Conservation (phyloP, 208 protist genomes). For the Leishmania guyanensis region DNA sequence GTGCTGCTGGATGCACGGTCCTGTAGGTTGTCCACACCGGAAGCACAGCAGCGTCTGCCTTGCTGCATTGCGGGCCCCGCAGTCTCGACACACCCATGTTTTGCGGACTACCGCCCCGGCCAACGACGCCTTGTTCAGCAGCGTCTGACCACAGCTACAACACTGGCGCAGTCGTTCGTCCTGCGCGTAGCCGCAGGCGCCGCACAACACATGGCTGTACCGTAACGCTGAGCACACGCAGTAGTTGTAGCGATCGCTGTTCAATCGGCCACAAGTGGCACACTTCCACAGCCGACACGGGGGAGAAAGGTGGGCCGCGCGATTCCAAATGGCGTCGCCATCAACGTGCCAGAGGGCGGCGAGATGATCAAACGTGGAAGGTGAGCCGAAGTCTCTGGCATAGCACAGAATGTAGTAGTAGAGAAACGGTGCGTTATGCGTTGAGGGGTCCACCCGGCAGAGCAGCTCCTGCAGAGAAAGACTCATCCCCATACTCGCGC, state of each 20-base stretch:
- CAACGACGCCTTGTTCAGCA: conserved; percentile 16
- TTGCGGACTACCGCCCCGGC: conserved; percentile 53
- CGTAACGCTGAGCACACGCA: conserved; percentile 86
- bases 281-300: conserved; percentile 83
- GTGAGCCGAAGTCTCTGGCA: conserved; percentile 51
- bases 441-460: conserved; percentile 53
- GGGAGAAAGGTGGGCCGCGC: conserved; percentile 43
- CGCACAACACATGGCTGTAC: conserved; percentile 71
- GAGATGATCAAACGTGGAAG: conserved; percentile 65
- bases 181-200: conserved; percentile 69
- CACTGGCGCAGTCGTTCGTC: conserved; percentile 74
- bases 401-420: conserved; percentile 81
- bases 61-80: conserved; percentile 67
- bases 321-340: conserved; percentile 42
- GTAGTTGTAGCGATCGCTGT: conserved; percentile 92
- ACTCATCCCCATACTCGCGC: conserved; percentile 25
- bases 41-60: conserved; percentile 72
- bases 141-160: conserved; percentile 54
- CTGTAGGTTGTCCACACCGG: conserved; percentile 51
- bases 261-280: conserved; percentile 68
- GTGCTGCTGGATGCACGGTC: conserved; percentile 38
- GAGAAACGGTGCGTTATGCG: conserved; percentile 66
- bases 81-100: conserved; percentile 65
- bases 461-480: conserved; percentile 62
- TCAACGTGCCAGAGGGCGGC: conserved; percentile 69